Percentiles rank a stretch among this genome's conserved stretches.
Evolutionary conservation across 306 rosid species (phyloP).

Genomic region (Gastrolobium bilobum): DNA sequence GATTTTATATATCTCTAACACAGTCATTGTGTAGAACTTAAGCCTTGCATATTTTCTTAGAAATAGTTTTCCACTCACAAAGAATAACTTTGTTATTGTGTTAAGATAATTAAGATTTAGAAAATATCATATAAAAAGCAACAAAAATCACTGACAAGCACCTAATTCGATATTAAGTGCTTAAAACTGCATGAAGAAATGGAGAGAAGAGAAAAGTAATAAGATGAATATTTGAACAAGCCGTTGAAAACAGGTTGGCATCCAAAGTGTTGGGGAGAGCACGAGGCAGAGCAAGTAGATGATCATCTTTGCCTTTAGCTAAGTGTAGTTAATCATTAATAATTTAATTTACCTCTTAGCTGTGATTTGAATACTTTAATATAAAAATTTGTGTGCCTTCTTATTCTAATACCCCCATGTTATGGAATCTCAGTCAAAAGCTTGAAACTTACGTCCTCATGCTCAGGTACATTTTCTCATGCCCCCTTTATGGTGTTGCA

Average conservation of each 20-base stretch:
- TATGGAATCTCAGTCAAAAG: conserved; percentile 65
- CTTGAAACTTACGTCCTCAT: conserved; percentile 53
- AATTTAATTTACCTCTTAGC: conserved; percentile 45
- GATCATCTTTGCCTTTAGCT: conserved; percentile 56
- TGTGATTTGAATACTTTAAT: conserved; percentile 41
- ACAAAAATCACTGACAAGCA: conserved; percentile 48
- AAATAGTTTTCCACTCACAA: too few species aligned
- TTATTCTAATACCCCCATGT: conserved; percentile 40
- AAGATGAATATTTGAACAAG: conserved; percentile 28
- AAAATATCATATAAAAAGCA: conserved; percentile 3
- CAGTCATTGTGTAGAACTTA: too few species aligned
- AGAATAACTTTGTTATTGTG: too few species aligned
- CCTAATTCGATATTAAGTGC: conserved; percentile 54
- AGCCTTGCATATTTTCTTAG: too few species aligned
- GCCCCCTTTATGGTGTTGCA: conserved; percentile 32
- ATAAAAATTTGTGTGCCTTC: conserved; percentile 25
- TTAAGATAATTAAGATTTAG: too few species aligned
- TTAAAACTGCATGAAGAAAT: conserved; percentile 47
- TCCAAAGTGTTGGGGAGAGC: conserved; percentile 64
- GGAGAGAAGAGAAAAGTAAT: conserved; percentile 31
- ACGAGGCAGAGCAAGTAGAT: conserved; percentile 76
- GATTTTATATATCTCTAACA: too few species aligned
- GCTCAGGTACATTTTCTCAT: conserved; percentile 35
- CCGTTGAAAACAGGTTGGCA: conserved; percentile 57
- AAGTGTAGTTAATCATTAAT: conserved; percentile 43